Evolutionary conservation across 495 filamentous ascomycete genomes (phyloP), one percentile per base, ranked within the genome.

Genomic region (Hyaloscypha hepaticicola): DNA sequence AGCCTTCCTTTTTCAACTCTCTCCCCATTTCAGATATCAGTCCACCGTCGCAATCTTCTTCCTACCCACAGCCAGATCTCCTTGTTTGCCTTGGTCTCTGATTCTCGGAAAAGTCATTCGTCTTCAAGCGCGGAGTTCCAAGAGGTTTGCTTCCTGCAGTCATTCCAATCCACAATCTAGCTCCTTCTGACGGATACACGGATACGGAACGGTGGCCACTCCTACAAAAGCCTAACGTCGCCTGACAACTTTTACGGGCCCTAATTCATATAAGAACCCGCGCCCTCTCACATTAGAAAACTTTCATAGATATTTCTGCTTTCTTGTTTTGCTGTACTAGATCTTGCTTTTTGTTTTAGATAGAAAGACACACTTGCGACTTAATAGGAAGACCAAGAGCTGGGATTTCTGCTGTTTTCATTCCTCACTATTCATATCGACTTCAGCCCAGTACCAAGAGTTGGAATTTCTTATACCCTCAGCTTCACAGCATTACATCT

Each of bases 381-480:
- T 16, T 59, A 48, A 16, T 55, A 53, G 66, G 66, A 64, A 60
- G 12, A 63, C 60, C 60, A 67, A 67, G 65, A 56, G 65, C 64
- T 66, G 64, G 38, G 64, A 66, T 62, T 67, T 31, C 65, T 57
- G 12, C 25, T 34, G 14, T 53, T 62, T 45, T 16, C n/a, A 31
- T 33, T 33, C 22, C 5, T 56, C 25, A 28, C 21, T 63, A 63
- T 57, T 26, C 50, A 29, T 34, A 45, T 63, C 61, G 51, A 34
- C 24, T 24, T 63, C 60, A 25, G 7, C 55, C 41, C 38, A 57
- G 49, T 9, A 25, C 8, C 50, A 7, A 53, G 50, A 53, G 50
- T 53, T 53, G 50, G 50, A 53, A 50, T 16, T 53, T 7, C n/a
- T 7, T 53, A 27, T 16, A 24, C 50, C n/a, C 50, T 25, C 50